These are phyloP conservation scores for Wickerhamomyces rabaulensis DNA, from an alignment of 805 yeast species.

Conservation along the genomic window DNA sequence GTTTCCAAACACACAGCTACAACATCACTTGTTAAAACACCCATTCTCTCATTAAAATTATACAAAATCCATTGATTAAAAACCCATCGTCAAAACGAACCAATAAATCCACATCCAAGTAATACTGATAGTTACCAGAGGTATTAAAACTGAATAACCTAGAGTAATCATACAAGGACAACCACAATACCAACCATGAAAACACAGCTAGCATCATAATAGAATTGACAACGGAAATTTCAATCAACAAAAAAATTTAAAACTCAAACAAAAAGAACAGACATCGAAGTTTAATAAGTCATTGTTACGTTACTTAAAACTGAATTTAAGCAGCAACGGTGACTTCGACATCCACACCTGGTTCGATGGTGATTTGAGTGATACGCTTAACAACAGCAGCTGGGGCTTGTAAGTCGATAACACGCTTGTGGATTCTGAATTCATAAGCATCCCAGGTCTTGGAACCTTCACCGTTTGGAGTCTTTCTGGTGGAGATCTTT, in stretches of 20 bases:
- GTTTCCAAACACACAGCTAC: too few relatives aligned
- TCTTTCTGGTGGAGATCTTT: slow-evolving; percentile 98
- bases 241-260: not conserved
- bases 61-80: not conserved
- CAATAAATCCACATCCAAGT: not conserved
- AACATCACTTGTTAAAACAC: not conserved
- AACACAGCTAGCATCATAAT: slow-evolving; percentile 6
- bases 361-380: slow-evolving; percentile 97
- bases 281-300: not conserved
- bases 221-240: slow-evolving; percentile 1
- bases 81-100: not conserved
- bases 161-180: slow-evolving; percentile 14
- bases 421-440: slow-evolving; percentile 99
- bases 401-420: slow-evolving; percentile 97
- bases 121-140: slow-evolving; percentile 28
- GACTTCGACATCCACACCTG: slow-evolving; percentile 98
- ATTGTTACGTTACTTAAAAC: not conserved
- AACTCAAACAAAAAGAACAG: slow-evolving; percentile 3
- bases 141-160: slow-evolving; percentile 27
- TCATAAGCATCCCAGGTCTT: slow-evolving; percentile 99
- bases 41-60: not conserved
- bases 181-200: not conserved
- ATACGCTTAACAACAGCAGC: slow-evolving; percentile 88
- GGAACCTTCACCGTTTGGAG: slow-evolving; percentile 99
- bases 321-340: slow-evolving; percentile 72